Evolutionary conservation across 441 rosid genomes (phyloP).

Genomic region (Pelargonium exstipulatum): DNA sequence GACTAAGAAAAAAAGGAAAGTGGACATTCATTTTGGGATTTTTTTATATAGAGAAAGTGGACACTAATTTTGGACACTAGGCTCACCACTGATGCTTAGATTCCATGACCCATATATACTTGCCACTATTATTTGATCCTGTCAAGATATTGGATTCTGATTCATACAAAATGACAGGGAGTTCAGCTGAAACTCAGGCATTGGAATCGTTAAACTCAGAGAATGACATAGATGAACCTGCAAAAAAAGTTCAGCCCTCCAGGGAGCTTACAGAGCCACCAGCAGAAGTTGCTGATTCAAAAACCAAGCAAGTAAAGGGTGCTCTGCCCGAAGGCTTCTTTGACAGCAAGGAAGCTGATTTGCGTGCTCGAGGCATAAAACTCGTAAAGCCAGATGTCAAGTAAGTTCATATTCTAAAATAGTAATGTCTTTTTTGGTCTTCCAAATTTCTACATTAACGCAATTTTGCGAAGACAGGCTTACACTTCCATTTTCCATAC

Average conservation of each 20-base stretch:
- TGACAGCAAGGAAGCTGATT: slow-evolving; percentile 90
- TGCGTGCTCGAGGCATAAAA: slow-evolving; percentile 92
- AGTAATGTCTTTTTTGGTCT: too few species aligned
- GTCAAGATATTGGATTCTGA: not conserved
- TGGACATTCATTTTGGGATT: too few species aligned
- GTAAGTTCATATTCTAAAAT: slow-evolving; percentile 40
- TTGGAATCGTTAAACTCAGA: slow-evolving; percentile 19
- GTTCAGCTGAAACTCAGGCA: slow-evolving; percentile 18
- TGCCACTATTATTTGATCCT: not conserved
- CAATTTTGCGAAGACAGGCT: not conserved
- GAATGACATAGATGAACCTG: slow-evolving; percentile 30
- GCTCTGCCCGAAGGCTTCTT: slow-evolving; percentile 86
- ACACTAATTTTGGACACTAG: not conserved
- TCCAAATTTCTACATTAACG: not conserved
- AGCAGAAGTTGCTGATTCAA: slow-evolving; percentile 28
- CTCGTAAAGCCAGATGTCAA: slow-evolving; percentile 77
- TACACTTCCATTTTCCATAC: not conserved
- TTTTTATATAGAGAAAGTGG: too few species aligned
- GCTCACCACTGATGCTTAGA: not conserved
- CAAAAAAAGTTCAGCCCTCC: slow-evolving; percentile 28
- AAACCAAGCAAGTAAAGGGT: slow-evolving; percentile 47
- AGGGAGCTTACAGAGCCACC: slow-evolving; percentile 30
- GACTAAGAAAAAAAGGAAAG: too few species aligned
- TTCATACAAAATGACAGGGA: too few species aligned
- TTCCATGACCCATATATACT: not conserved